Conservation (phyloP, 495 filamentous ascomycete species). For the Penicillium diatomitis region DNA sequence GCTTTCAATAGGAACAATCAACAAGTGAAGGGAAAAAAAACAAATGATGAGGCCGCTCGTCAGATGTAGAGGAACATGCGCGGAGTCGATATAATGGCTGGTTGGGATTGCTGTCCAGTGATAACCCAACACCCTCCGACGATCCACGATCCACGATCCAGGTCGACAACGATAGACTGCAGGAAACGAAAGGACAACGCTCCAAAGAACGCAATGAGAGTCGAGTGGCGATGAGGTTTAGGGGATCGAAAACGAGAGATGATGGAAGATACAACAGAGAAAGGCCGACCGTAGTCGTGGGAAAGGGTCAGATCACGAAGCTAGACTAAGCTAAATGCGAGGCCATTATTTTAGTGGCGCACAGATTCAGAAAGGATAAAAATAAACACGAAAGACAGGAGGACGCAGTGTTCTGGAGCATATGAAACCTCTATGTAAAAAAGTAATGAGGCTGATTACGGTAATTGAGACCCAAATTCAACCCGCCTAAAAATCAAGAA, state of each 20-base stretch:
- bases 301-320: conserved; percentile 7
- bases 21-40: not conserved
- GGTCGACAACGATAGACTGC: conserved; percentile 1
- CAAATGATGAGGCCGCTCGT: not conserved
- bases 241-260: not conserved
- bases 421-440: conserved; percentile 2
- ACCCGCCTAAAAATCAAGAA: not conserved
- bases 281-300: not conserved
- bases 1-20: not conserved
- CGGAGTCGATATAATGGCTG: not conserved
- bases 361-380: not conserved
- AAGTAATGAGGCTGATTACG: conserved; percentile 2
- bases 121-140: not conserved
- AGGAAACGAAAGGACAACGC: conserved; percentile 10
- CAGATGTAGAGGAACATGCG: not conserved
- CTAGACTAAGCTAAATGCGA: not conserved
- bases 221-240: not conserved
- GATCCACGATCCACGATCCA: not conserved
- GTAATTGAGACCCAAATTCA: not conserved
- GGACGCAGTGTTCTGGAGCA: not conserved
- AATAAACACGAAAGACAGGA: conserved; percentile 1
- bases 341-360: conserved; percentile 3
- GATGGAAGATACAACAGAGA: not conserved
- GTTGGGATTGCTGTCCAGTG: not conserved
- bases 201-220: conserved; percentile 1